A percentile compares a stretch with the other conserved stretches of the same genome.
These are phyloP conservation scores for Ceratocystis alfenasii DNA, from an alignment of 2,329 filamentous ascomycete genomes.

Conservation along the genomic window DNA sequence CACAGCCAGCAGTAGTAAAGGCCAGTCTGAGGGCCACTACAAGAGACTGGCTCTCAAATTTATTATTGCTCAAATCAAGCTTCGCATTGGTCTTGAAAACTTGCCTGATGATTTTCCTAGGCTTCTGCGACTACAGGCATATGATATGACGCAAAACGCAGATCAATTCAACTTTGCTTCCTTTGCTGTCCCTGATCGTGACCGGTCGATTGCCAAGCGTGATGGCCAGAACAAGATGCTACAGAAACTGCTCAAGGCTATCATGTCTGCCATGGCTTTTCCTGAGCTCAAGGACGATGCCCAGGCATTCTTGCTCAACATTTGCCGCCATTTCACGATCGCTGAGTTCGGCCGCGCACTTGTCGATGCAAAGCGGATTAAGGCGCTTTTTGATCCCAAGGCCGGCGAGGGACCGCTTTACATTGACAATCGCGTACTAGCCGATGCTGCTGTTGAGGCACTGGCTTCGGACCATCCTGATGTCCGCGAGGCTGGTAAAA, in stretches of 20 bases:
- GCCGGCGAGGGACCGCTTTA: conserved; percentile 78
- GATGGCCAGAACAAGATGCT: conserved; percentile 68
- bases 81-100: conserved; percentile 76
- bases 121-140: conserved; percentile 74
- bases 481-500: conserved; percentile 72
- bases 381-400: conserved; percentile 69
- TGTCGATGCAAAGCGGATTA: conserved; percentile 62
- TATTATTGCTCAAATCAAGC: conserved; percentile 77
- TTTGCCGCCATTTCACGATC: conserved; percentile 82
- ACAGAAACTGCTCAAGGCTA: conserved; percentile 78
- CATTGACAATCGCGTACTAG: conserved; percentile 75
- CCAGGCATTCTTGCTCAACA: conserved; percentile 59
- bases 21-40: conserved; percentile 67
- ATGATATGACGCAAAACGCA: conserved; percentile 66
- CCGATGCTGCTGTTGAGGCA: conserved; percentile 81
- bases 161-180: conserved; percentile 57
- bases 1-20: conserved; percentile 33
- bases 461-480: conserved; percentile 71
- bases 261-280: conserved; percentile 74
- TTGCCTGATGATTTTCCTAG: conserved; percentile 81
- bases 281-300: conserved; percentile 69
- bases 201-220: conserved; percentile 78
- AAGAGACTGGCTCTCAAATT: conserved; percentile 86
- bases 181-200: conserved; percentile 63
- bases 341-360: conserved; percentile 81